A percentile compares a stretch with the other conserved stretches of the same genome.
phyloP scores from a whole-genome alignment of 2,329 filamentous ascomycete genomes.

The Trichophyton equinum region DNA sequence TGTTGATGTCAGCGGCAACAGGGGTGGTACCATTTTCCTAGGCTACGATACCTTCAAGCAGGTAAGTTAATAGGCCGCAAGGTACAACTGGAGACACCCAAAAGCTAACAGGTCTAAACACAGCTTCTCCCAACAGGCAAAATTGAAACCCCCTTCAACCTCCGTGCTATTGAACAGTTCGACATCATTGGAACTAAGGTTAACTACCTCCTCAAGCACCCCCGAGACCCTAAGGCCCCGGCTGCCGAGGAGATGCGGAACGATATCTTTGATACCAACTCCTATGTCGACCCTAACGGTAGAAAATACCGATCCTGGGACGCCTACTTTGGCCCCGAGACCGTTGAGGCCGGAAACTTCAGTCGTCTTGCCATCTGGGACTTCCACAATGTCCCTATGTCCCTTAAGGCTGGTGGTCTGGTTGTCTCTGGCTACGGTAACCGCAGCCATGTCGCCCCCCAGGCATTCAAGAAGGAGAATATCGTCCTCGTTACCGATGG shows the following conservation, averaged over 20 bases:
- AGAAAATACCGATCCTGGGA: conserved; percentile 31
- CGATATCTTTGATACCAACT: conserved; percentile 10
- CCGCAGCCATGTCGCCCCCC: conserved; percentile 16
- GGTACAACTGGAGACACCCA: too few relatives aligned
- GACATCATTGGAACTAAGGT: conserved; percentile 25
- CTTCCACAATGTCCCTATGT: conserved; percentile 17
- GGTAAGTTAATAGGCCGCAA: conserved; percentile 4
- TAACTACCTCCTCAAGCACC: conserved; percentile 12
- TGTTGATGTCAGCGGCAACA: conserved; percentile 51
- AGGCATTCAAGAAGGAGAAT: conserved; percentile 23
- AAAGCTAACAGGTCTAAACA: neutral
- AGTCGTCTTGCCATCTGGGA: conserved; percentile 21
- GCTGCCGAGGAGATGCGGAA: conserved; percentile 9
- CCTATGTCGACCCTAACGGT: conserved; percentile 18
- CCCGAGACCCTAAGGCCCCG: conserved; percentile 5
- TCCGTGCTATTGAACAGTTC: conserved; percentile 34
- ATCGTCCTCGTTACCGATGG: conserved; percentile 41
- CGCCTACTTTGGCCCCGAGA: conserved; percentile 15
- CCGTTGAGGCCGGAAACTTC: conserved; percentile 25
- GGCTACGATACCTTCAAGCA: conserved; percentile 42
- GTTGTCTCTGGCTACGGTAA: conserved; percentile 23
- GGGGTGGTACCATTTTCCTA: conserved; percentile 41
- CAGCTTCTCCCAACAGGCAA: conserved; percentile 37
- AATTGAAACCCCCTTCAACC: conserved; percentile 36
- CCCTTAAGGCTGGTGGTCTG: conserved; percentile 16